Evolutionary conservation across 352 stramenopile species (phyloP).

Genomic region (Phytophthora pisi): DNA sequence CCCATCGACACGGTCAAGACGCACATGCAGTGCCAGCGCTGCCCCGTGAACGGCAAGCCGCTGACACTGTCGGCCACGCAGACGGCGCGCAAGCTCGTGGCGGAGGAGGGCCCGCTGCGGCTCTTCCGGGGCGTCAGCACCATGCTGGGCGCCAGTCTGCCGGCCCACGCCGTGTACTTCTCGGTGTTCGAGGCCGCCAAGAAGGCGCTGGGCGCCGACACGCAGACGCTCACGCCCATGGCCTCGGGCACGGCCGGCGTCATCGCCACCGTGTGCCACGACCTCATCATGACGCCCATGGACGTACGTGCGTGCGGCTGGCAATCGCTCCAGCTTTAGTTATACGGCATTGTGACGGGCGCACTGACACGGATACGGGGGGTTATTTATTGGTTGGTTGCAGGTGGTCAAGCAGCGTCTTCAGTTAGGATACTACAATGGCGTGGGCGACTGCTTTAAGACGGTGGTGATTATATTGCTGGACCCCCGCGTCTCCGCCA

Average conservation of each 20-base stretch:
- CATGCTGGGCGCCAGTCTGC: slow-evolving; percentile 97
- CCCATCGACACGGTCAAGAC: slow-evolving; percentile 94
- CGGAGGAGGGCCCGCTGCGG: slow-evolving; percentile 73
- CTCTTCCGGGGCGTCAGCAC: slow-evolving; percentile 98
- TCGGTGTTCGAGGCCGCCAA: slow-evolving; percentile 93
- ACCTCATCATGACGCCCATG: slow-evolving; percentile 98
- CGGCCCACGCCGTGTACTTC: slow-evolving; percentile 95
- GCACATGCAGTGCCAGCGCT: slow-evolving; percentile 94
- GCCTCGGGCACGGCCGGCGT: slow-evolving; percentile 89
- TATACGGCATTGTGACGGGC: slow-evolving; percentile 1
- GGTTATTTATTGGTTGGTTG: neutral
- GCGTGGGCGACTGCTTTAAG: slow-evolving; percentile 90
- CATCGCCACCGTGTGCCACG: slow-evolving; percentile 95
- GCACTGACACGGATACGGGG: neutral
- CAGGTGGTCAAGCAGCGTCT: slow-evolving; percentile 98
- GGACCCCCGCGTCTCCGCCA: slow-evolving; percentile 14
- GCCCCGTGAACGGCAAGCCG: slow-evolving; percentile 66
- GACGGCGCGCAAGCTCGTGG: slow-evolving; percentile 65
- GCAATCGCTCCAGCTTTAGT: neutral
- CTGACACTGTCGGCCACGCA: slow-evolving; percentile 64
- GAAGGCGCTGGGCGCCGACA: slow-evolving; percentile 77
- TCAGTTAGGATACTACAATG: slow-evolving; percentile 98
- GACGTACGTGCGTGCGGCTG: slow-evolving; percentile 70
- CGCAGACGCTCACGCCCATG: slow-evolving; percentile 68
- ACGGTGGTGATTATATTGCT: slow-evolving; percentile 55